Evolutionary conservation across 495 filamentous ascomycete genomes (phyloP), one percentile per base, ranked within the genome.

Genomic region (Daldinia caldariorum): DNA sequence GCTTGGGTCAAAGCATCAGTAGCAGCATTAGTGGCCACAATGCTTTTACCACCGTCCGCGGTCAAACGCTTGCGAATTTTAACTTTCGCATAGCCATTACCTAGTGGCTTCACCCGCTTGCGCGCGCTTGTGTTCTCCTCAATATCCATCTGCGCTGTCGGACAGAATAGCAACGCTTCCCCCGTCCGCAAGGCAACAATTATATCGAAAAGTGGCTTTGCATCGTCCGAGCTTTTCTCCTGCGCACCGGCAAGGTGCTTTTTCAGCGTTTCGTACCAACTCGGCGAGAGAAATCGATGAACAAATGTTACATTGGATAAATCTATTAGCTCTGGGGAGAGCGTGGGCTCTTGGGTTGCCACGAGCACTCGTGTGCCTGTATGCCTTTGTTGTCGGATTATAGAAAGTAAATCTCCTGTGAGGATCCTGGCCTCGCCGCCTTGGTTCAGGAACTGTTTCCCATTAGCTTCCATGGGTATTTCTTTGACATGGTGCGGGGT

Each of bases 261-360:
- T 38, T 82, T 76, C 35, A 90, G 76, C 5, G 77, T 72, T 1
- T 68, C 63, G 51, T 85, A 78, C 89, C 89, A 91, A 10, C 78
- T 83, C 0, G 87, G 88, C 0, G 84, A 86, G 0, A 79, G 82
- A 62, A 90, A 90, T 9, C 83, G 82, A 67, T 91, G 89, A 0
- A 90, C 83, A 64, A 91, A 83, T 0, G 84, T 87, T 10, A 85
- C 77, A 4, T 83, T 85, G 61, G 83, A 86, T 9, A 90, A 82
- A 64, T 85, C 85, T 0, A 90, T 76, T 0, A 90, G 80, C 1
- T 71, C 59, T 0, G 83, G 82, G 0, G 86, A 85, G 38, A 91
- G 81, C 0, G 87, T 89, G 0, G 89, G 89, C 60, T 90, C 88
- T 66, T 91, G 87, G 0, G 89, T 90, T 0, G 88, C 82, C 9